Evolutionary conservation across 2,329 filamentous ascomycete species (phyloP), one percentile per base, ranked within the genome.

Genomic region (Fusarium decemcellulare): DNA sequence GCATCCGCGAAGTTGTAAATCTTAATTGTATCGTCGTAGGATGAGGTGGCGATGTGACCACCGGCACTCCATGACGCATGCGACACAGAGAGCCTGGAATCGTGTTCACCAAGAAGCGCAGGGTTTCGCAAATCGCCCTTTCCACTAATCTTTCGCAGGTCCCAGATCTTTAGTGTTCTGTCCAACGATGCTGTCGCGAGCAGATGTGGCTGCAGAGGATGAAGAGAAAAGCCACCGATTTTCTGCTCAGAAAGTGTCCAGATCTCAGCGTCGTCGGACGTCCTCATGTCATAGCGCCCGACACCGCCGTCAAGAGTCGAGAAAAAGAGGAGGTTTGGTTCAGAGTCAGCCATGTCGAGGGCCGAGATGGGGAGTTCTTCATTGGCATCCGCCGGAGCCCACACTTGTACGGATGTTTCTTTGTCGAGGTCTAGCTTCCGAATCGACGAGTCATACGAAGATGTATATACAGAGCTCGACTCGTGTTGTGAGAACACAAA

Each of bases 1-100:
- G 90, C 85, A 9, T 87, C 85, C 0, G 87, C 85, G 71, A 97
- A 93, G 71, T 95, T 88, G 81, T 98, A 94, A 10, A 99, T 92
- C 77, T 98, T 98, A 69, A 99, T 88, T 0, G 93, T 97, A 74
- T 99, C 94, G 76, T 99, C 96, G 77, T 99, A 99, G 0, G 92
- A 95, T 0, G 94, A 92, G 0, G 96, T 99, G 0, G 95, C 96
- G 6, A 99, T 85, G 69, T 97, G 93, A 0, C 95, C 96, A 0
- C 88, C 91, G 0, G 89, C 85, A 67, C 94, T 96, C 90, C 95
- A 99, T 0, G 95, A 93, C 0, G 95, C 96, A 78, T 98, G 95
- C 1, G 93, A 97, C 0, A 99, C 95, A 0, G 93, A 97, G 0
- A 98, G 83, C 4, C 92, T 88, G 18, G 92, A 96, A 56, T 90